Conservation (phyloP, 495 filamentous ascomycete species). For the Collariella sp. region DNA sequence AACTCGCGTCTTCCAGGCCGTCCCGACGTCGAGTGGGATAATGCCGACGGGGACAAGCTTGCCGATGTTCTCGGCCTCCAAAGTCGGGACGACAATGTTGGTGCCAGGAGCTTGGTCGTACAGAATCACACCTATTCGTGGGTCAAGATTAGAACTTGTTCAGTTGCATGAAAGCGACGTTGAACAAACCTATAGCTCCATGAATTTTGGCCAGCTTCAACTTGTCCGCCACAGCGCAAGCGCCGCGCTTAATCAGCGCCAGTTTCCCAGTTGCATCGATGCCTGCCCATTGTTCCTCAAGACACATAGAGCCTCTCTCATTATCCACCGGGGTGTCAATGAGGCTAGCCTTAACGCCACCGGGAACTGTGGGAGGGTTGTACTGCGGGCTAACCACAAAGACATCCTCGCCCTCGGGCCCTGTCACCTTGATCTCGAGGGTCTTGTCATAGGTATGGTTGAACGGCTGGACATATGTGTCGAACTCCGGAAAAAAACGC, state of each 20-base stretch:
- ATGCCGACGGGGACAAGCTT: slow-evolving; percentile 25
- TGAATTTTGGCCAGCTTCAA: slow-evolving; percentile 47
- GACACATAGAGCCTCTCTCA: slow-evolving; percentile 28
- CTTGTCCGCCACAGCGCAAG: slow-evolving; percentile 54
- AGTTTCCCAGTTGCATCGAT: slow-evolving; percentile 45
- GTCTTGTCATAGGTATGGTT: slow-evolving; percentile 28
- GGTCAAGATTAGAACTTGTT: slow-evolving; percentile 29
- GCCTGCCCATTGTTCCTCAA: slow-evolving; percentile 30
- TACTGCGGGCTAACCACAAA: slow-evolving; percentile 27
- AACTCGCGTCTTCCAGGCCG: slow-evolving; percentile 36
- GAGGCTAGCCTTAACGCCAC: slow-evolving; percentile 15
- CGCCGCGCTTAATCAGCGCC: slow-evolving; percentile 54
- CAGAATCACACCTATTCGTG: slow-evolving; percentile 32
- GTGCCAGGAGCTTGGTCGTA: slow-evolving; percentile 55
- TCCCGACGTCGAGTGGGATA: slow-evolving; percentile 40
- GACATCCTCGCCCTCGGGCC: slow-evolving; percentile 21
- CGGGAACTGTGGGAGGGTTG: slow-evolving; percentile 18
- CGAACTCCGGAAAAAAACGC: slow-evolving; percentile 23
- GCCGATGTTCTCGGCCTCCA: slow-evolving; percentile 24
- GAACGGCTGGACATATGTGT: slow-evolving; percentile 50
- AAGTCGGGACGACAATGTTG: slow-evolving; percentile 42
- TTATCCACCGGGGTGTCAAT: slow-evolving; percentile 26
- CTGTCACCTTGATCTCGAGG: slow-evolving; percentile 19
- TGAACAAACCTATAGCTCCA: slow-evolving; percentile 52
- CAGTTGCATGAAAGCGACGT: slow-evolving; percentile 52